A percentile compares a stretch with the other conserved stretches of the same genome.
phyloP scores from a whole-genome alignment of 1,284 basidiomycete species.

The Sporisorium graminicola region DNA sequence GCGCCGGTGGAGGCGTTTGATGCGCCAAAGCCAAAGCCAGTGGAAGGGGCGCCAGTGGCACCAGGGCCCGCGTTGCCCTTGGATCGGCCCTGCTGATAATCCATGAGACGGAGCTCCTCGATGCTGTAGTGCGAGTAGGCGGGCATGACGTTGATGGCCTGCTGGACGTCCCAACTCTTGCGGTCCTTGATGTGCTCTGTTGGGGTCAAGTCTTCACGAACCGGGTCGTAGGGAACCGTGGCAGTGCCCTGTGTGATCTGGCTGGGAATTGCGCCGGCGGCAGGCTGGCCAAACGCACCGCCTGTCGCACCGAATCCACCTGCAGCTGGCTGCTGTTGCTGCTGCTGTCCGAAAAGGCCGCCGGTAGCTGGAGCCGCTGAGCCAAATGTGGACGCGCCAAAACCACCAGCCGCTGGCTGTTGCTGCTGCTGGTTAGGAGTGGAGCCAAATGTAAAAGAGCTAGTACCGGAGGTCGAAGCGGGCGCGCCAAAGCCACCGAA shows the following conservation, averaged over 20 bases:
- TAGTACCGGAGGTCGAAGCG: constrained; percentile 26
- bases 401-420: constrained; percentile 43
- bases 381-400: constrained; percentile 51
- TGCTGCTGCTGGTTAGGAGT: constrained; percentile 25
- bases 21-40: constrained; percentile 56
- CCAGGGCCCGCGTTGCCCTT: constrained; percentile 59
- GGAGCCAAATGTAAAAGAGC: constrained; percentile 55
- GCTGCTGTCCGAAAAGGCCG: constrained; percentile 46
- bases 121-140: constrained; percentile 57
- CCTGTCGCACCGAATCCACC: constrained; percentile 46
- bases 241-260: constrained; percentile 62
- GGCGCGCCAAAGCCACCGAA: constrained; percentile 60
- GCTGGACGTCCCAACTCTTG: constrained; percentile 62
- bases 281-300: constrained; percentile 44
- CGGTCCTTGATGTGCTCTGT: constrained; percentile 61
- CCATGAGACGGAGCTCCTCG: constrained; percentile 62
- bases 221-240: constrained; percentile 56
- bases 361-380: constrained; percentile 19
- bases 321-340: constrained; percentile 41
- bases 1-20: constrained; percentile 28
- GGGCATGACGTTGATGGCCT: constrained; percentile 61
- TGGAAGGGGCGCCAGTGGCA: constrained; percentile 36
- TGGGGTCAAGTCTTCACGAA: constrained; percentile 57
- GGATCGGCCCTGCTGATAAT: constrained; percentile 59
- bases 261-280: constrained; percentile 23